A percentile compares a stretch with the other conserved stretches of the same genome.
These are phyloP conservation scores for Nakataea oryzae DNA, from an alignment of 2,329 filamentous ascomycete species.

Conservation along the genomic window DNA sequence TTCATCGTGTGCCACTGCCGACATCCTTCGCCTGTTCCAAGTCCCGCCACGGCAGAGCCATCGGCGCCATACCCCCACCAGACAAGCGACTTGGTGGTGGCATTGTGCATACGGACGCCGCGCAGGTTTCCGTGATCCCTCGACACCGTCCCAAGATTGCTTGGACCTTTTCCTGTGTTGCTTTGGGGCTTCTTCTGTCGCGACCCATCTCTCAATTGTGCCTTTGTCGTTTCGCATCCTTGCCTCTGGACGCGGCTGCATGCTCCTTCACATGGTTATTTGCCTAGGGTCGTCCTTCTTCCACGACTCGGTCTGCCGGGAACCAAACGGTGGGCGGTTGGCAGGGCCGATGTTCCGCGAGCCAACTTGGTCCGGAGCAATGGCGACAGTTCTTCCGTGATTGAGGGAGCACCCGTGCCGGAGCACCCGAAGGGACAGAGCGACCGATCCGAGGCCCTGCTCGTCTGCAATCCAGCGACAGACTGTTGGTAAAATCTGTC, in stretches of 20 bases:
- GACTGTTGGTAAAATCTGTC: neutral
- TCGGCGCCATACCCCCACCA: neutral
- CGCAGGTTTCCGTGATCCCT: neutral
- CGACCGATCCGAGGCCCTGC: neutral
- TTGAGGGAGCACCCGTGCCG: neutral
- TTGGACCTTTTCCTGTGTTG: neutral
- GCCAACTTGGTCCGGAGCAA: neutral
- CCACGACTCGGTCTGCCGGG: too few species aligned
- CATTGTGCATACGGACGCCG: too few species aligned
- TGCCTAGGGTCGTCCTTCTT: neutral
- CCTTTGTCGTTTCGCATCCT: neutral
- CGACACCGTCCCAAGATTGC: neutral
- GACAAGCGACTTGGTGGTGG: too few species aligned
- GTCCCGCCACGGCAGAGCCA: neutral
- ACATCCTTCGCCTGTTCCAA: neutral
- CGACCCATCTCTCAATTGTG: neutral
- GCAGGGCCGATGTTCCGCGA: neutral
- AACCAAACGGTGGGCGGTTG: neutral
- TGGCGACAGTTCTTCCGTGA: neutral
- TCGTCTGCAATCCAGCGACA: neutral
- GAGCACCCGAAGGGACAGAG: neutral
- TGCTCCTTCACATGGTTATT: neutral
- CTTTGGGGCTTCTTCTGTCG: too few species aligned
- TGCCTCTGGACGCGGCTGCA: neutral
- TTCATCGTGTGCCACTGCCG: neutral